Percentiles rank a stretch among this genome's conserved stretches.
Conservation (phyloP, 768 basidiomycete genomes). For the Auricularia sp. region DNA sequence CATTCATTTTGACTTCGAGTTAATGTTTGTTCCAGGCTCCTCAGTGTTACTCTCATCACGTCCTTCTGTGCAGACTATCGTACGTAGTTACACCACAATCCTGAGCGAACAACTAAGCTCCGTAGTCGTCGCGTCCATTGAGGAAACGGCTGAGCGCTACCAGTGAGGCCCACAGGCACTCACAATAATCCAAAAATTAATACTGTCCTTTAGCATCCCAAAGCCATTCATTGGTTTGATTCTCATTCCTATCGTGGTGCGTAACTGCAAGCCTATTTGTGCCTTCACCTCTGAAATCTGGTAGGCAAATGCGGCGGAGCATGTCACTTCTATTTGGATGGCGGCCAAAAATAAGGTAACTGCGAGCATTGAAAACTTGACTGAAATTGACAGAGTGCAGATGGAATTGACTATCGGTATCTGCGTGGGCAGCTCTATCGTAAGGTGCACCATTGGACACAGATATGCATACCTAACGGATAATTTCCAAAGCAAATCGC, state of each 20-base stretch:
- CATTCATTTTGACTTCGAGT: neutral
- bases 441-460: constrained; percentile 24
- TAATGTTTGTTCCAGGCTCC: constrained; percentile 34
- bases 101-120: neutral
- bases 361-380: constrained; percentile 28
- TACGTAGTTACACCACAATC: constrained; percentile 27
- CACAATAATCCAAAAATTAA: neutral
- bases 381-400: constrained; percentile 34
- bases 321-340: constrained; percentile 31
- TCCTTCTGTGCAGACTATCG: constrained; percentile 84
- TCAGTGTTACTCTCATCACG: constrained; percentile 68
- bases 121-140: constrained; percentile 81
- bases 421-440: constrained; percentile 74
- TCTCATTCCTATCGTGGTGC: constrained; percentile 75
- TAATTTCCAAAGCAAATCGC: constrained; percentile 58
- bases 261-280: constrained; percentile 21
- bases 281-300: neutral
- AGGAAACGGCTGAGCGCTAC: constrained; percentile 77
- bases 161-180: constrained; percentile 10
- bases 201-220: constrained; percentile 36
- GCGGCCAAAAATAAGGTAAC: constrained; percentile 1
- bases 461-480: neutral
- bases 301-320: constrained; percentile 77
- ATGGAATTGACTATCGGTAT: constrained; percentile 70
- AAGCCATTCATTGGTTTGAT: constrained; percentile 82